Conservation (phyloP, 1,284 basidiomycete genomes). For the Malassezia globosa region DNA sequence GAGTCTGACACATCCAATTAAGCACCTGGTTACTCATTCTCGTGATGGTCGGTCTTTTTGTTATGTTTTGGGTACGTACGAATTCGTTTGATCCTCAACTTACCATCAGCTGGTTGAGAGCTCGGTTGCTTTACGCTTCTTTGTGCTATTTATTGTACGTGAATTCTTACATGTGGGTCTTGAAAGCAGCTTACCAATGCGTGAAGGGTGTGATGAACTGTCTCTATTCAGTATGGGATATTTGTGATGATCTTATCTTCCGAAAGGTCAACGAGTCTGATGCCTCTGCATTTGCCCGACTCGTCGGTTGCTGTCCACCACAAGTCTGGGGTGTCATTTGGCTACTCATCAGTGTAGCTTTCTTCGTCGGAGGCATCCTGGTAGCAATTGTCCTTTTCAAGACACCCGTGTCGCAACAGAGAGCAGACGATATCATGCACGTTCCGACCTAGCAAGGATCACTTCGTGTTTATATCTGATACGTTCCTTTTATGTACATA, state of each 20-base stretch:
- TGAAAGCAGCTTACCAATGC: no score
- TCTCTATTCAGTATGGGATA: constrained; percentile 36
- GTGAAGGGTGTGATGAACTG: constrained; percentile 38
- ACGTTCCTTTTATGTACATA: neutral
- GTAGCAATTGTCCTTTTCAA: constrained; percentile 39
- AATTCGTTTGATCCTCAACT: neutral
- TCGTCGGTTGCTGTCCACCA: constrained; percentile 58
- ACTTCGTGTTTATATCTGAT: no score
- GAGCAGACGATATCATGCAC: constrained; percentile 29
- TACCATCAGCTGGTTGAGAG: constrained; percentile 20
- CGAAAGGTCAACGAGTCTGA: constrained; percentile 68
- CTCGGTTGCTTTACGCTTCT: constrained; percentile 46
- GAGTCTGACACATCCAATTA: neutral
- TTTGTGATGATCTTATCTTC: constrained; percentile 66
- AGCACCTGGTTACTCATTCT: constrained; percentile 36
- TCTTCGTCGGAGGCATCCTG: constrained; percentile 70
- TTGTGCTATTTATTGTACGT: constrained; percentile 87
- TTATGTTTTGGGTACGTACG: constrained; percentile 27
- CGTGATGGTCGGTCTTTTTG: constrained; percentile 33
- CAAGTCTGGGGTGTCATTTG: constrained; percentile 60
- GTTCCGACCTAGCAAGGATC: constrained; percentile 10
- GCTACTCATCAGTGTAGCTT: constrained; percentile 68
- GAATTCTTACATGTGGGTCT: neutral
- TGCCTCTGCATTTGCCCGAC: constrained; percentile 73
- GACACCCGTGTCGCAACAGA: constrained; percentile 29